Percentiles rank a stretch among this genome's conserved stretches.
Evolutionary conservation across 192 early-diverging fungal species (phyloP).

Genomic region (Coemansia furcata): DNA sequence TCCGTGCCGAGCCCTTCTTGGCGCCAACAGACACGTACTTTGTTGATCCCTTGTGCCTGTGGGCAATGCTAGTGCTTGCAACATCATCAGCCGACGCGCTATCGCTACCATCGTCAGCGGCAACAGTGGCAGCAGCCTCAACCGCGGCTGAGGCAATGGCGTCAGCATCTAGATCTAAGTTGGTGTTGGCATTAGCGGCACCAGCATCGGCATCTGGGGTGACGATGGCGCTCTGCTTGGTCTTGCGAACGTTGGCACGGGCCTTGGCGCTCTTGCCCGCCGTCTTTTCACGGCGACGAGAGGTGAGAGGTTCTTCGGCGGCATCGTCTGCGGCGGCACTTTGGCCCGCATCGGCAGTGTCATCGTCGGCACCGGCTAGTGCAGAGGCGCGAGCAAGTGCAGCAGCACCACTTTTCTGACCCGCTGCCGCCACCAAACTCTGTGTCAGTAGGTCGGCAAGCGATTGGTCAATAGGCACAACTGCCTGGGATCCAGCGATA

Average conservation of each 20-base stretch:
- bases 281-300: neutral
- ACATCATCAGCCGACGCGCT: neutral
- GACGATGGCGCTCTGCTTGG: neutral
- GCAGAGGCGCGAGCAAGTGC: neutral
- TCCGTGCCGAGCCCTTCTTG: neutral
- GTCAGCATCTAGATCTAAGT: constrained; percentile 1
- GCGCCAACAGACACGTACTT: neutral
- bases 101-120: constrained; percentile 1
- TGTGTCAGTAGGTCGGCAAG: constrained; percentile 11
- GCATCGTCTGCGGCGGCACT: neutral
- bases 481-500: neutral
- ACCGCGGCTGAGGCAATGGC: constrained; percentile 1
- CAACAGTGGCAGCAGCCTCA: neutral
- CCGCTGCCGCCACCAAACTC: neutral
- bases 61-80: neutral
- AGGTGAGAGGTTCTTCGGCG: neutral
- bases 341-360: constrained; percentile 1
- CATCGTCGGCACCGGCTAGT: neutral
- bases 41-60: neutral
- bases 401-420: neutral
- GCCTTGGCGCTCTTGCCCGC: neutral
- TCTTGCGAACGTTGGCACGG: constrained; percentile 5
- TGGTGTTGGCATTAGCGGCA: neutral
- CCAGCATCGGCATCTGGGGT: constrained; percentile 1
- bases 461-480: constrained; percentile 5